phyloP scores from a whole-genome alignment of 352 stramenopile species.

The Phytophthora pseudosyringae region DNA sequence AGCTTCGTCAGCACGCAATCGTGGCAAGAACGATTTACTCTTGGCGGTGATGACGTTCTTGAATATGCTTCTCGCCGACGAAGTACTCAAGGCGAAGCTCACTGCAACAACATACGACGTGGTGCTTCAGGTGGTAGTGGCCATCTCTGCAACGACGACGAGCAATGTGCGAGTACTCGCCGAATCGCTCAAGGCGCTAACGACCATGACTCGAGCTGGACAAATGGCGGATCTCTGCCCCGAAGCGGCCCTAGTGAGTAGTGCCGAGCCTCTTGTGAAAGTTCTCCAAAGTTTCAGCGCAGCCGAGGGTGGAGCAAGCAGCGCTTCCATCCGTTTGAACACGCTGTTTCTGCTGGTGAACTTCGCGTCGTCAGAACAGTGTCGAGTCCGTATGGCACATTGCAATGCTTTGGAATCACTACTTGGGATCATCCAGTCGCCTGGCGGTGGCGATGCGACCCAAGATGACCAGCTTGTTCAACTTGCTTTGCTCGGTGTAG shows the following conservation, averaged over 20 bases:
- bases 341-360: constrained; percentile 75
- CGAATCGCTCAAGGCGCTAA: constrained; percentile 59
- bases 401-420: constrained; percentile 53
- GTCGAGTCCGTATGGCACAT: constrained; percentile 48
- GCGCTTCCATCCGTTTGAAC: constrained; percentile 51
- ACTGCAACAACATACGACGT: constrained; percentile 68
- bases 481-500: constrained; percentile 67
- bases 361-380: constrained; percentile 55
- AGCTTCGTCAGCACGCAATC: constrained; percentile 1
- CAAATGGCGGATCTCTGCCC: constrained; percentile 36
- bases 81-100: constrained; percentile 58
- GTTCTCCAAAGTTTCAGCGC: constrained; percentile 34
- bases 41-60: constrained; percentile 54
- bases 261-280: constrained; percentile 55
- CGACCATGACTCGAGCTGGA: constrained; percentile 51
- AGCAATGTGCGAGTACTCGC: constrained; percentile 42
- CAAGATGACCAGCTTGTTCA: constrained; percentile 70
- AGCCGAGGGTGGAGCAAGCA: constrained; percentile 12
- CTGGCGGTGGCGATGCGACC: constrained; percentile 7
- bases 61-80: constrained; percentile 56
- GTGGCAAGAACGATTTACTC: constrained; percentile 31
- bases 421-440: constrained; percentile 29
- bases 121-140: constrained; percentile 57
- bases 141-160: constrained; percentile 13
- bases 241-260: constrained; percentile 45